Conservation (phyloP, 140 eudicot species). For the Oenanthe javanica region DNA sequence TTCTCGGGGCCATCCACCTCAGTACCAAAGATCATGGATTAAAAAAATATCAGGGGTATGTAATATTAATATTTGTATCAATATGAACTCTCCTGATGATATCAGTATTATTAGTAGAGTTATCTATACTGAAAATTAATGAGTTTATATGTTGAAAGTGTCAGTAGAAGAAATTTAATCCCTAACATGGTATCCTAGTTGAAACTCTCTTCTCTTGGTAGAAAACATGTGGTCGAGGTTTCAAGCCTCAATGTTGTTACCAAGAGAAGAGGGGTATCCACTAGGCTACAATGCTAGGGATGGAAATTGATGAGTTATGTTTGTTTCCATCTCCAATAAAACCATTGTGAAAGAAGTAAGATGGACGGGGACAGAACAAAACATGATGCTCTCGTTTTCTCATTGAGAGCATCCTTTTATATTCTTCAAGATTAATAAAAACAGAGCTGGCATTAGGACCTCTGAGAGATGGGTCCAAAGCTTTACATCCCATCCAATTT, state of each 20-base stretch:
- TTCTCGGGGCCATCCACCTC: conserved; percentile 53
- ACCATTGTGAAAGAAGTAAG: background rate
- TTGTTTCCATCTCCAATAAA: background rate
- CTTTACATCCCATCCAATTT: background rate
- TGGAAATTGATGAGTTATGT: background rate
- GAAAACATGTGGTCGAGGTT: background rate
- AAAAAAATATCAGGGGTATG: conserved; percentile 11
- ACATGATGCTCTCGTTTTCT: background rate
- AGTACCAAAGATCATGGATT: conserved; percentile 36
- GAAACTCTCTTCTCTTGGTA: background rate
- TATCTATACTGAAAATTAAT: background rate
- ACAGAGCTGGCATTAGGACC: background rate
- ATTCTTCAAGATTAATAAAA: background rate
- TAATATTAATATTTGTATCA: background rate
- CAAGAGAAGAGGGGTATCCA: background rate
- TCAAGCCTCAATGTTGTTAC: background rate
- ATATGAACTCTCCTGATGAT: background rate
- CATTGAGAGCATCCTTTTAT: background rate
- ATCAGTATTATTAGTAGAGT: background rate
- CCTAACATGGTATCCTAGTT: background rate
- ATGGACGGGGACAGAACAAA: background rate
- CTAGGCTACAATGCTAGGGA: background rate
- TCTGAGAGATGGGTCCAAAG: background rate
- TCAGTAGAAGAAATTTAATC: background rate
- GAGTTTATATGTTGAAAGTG: background rate